Evolutionary conservation across 2,329 filamentous ascomycete species (phyloP).

Genomic region (Onygenales sp.): DNA sequence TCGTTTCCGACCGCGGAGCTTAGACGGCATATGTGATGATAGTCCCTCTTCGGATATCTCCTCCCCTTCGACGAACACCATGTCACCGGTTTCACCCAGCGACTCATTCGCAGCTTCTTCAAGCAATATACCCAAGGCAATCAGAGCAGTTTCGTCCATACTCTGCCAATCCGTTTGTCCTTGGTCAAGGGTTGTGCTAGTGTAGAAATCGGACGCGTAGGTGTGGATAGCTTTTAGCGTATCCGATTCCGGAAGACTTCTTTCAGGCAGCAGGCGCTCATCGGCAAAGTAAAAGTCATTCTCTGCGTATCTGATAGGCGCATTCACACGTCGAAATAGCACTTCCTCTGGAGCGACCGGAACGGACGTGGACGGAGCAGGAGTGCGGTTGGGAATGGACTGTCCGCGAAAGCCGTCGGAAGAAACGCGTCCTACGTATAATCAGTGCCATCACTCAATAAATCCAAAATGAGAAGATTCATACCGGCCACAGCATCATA

Average conservation of each 20-base stretch:
- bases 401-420: conserved; percentile 24
- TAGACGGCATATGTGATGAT: conserved; percentile 6
- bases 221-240: conserved; percentile 48
- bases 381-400: conserved; percentile 17
- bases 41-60: conserved; percentile 16
- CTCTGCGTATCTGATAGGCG: conserved; percentile 43
- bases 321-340: conserved; percentile 43
- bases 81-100: conserved; percentile 48
- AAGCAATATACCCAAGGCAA: conserved; percentile 51
- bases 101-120: conserved; percentile 47
- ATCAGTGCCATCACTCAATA: conserved; percentile 7
- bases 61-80: conserved; percentile 46
- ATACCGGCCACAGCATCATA: conserved; percentile 52
- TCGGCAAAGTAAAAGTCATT: conserved; percentile 48
- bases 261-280: conserved; percentile 30
- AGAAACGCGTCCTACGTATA: conserved; percentile 37
- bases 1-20: conserved; percentile 12
- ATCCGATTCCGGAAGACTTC: conserved; percentile 45
- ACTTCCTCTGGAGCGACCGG: conserved; percentile 49
- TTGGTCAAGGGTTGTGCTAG: conserved; percentile 20
- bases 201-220: conserved; percentile 49
- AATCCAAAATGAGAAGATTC: conserved; percentile 1
- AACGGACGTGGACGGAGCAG: conserved; percentile 24
- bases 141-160: conserved; percentile 53
- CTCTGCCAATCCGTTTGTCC: conserved; percentile 38